A percentile compares a stretch with the other conserved stretches of the same genome.
phyloP scores from a whole-genome alignment of 2,329 filamentous ascomycete genomes.

The Aspergillus melleus region DNA sequence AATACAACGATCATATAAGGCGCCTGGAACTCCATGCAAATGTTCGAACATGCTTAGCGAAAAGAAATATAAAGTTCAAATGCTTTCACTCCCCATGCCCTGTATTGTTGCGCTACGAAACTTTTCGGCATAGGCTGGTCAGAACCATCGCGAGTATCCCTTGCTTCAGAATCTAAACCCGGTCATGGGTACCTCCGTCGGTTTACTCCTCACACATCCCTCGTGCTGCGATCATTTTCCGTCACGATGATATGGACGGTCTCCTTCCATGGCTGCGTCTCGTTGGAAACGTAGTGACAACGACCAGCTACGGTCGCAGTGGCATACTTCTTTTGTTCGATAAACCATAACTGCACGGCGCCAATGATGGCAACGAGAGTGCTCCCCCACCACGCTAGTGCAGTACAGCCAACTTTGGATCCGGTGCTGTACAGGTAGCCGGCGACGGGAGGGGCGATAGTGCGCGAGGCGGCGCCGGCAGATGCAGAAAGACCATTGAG shows the following conservation, averaged over 20 bases:
- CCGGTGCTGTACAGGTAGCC: slow-evolving; percentile 67
- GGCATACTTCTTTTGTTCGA: slow-evolving; percentile 51
- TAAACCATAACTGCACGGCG: slow-evolving; percentile 57
- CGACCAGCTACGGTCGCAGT: slow-evolving; percentile 37
- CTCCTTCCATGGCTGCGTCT: slow-evolving; percentile 22
- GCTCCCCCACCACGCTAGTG: slow-evolving; percentile 64
- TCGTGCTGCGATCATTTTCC: slow-evolving; percentile 16
- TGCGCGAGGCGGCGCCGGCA: slow-evolving; percentile 70
- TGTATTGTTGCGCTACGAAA: not conserved
- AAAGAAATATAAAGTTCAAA: not conserved
- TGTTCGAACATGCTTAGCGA: not conserved
- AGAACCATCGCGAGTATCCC: too few species aligned
- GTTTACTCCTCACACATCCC: not conserved
- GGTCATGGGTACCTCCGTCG: not conserved
- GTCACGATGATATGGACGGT: slow-evolving; percentile 32
- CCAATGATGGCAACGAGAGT: slow-evolving; percentile 57
- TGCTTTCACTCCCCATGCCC: not conserved
- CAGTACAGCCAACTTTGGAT: slow-evolving; percentile 57
- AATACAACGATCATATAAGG: not conserved
- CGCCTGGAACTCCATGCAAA: slow-evolving; percentile 9
- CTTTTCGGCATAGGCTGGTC: not conserved
- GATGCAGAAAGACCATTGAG: slow-evolving; percentile 73
- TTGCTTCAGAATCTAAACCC: not conserved
- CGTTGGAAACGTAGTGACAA: slow-evolving; percentile 24
- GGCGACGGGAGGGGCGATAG: slow-evolving; percentile 66